Evolutionary conservation across 768 basidiomycete genomes (phyloP), one percentile per base, ranked within the genome.

Genomic region (Leccinum sublutescens): DNA sequence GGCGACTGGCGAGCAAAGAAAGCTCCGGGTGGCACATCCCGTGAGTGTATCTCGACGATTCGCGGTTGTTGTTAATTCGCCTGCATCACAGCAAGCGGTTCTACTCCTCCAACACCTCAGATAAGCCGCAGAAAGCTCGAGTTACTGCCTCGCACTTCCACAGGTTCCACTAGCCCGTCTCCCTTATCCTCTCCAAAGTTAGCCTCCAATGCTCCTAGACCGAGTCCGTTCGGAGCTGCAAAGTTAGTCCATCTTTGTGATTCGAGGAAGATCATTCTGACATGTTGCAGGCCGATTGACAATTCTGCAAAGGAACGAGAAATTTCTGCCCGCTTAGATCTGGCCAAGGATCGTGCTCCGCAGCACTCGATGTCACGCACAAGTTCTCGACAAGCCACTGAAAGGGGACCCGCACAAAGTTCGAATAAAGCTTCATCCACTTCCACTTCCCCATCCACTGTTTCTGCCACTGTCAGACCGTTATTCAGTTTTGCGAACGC

Each of bases 151-250:
- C 86, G 93, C 34, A 83, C 90, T 31, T 84, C 82, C 12, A 80
- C 77, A 50, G 80, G 76, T 3, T 93, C 93, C 17, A 79, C 84
- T 10, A 80, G 81, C 12, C 82, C 90, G 29, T 88, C 91, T 17
- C 89, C 93, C 3, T 77, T 93, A 48, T 86, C 89, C 1, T 92
- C 91, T 8, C 91, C 91, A 1, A 88, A 89, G 75, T 83, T 90
- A 65, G 77, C 81, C 3, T 74, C 81, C 57, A 75, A 79, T 36
- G 72, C 78, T 5, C 69, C 78, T 36, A 76, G 84, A 36, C 69
- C 88, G 59, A 94, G 82, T 71, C 95, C 95, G 6, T 98, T 98
- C 68, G 97, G 96, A 52, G 80, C 82, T 55, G 96, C 96, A 36
- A 88, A 77, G 91, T 91, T 65, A 52, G 83, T 72, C 19, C 25